Base-by-base conservation (phyloP, 352 stramenopile genomes). In the Phytophthora pseudosyringae region DNA sequence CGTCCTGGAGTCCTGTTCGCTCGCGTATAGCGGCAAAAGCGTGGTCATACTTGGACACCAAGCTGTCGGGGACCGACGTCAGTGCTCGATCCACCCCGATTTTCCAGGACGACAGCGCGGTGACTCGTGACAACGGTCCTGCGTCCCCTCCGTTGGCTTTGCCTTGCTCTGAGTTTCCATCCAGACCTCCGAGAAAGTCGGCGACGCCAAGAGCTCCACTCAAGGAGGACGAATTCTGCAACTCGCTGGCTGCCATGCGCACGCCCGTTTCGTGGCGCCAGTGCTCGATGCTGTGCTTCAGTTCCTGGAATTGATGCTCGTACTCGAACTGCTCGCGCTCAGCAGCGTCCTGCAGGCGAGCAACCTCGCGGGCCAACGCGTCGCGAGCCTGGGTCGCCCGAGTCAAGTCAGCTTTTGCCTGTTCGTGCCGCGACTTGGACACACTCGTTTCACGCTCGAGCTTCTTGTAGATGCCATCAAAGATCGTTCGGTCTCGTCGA, bases 381-480 rank as follows among this genome's bases (percentile, higher is more conserved):
- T 81, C 67, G 1, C 85, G 86, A 48, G 75, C 80, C 9, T 86
- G 58, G 0, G 71, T 76, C 5, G 64, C 78, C 28, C 73, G 73
- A 47, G 67, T 48, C 18, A 93, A 64, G 28, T 91, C 86, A 11
- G 66, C 56, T 8, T 64, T 61, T 5, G 65, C 75, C 33, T 78
- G 71, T n/a, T 89, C 73, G 44, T 89, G 76, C 0, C 83, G 78
- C 5, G 69, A 29, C 5, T 76, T 80, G 36, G 52, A 87, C 12
- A 85, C 83, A 44, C 70, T 83, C 40, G 77, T 74, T 64, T 95
- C 85, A 5, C 81, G 76, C 67, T 94, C 87, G 16, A 95, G 73
- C 39, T 95, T 93, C 66, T 92, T 93, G 75, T 95, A 93, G 50
- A 95, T 93, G 11, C 81, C 67, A 49, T 94, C 85, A 56, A 94